Evolutionary conservation across 1,284 basidiomycete genomes (phyloP), one percentile per base, ranked within the genome.

Genomic region (Ustilago cynodontis): DNA sequence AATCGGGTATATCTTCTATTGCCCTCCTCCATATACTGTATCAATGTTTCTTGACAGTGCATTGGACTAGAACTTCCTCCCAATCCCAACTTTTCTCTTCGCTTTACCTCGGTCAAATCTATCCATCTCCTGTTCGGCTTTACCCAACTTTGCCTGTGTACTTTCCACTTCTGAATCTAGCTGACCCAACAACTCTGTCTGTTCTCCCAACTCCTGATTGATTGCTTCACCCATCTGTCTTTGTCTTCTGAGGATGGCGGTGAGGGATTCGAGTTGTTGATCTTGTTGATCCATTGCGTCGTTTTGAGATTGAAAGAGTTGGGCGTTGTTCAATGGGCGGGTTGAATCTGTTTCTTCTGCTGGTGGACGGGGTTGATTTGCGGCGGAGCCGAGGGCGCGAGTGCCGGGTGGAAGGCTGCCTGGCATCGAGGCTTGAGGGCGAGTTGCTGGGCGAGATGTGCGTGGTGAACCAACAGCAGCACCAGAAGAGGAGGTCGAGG

Each of bases 221-320:
- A 99, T 98, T 18, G 94, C 94, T 73, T 93, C 88, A 11, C 95
- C 96, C 52, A 98, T 89, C 61, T 93, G 91, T 77, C 91, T 90
- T 87, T 98, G 95, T 45, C 94, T 89, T 72, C 91, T 90, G n/a
- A 99, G 88, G 66, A 97, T 91, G 0, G 93, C 89, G 0, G 93
- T 91, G 41, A 99, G 88, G 74, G 92, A 90, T 13, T 91, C 88
- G 28, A 97, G 89, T 82, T 95, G 92, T 31, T 88, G 83, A 82
- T 98, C 95, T 86, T 99, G 96, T 66, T 91, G 88, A 52, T 91
- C 89, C 86, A 98, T 92, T 86, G 93, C 91, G 24, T 88, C 88
- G 77, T 92, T 89, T 85, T 98, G 95, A 61, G 95, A 88, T 76
- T 92, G 90, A 24, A 95, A 84, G 31, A 98, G 85, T 3, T 93